Conservation (phyloP, 257 asterid genomes). For the Catharanthus roseus region DNA sequence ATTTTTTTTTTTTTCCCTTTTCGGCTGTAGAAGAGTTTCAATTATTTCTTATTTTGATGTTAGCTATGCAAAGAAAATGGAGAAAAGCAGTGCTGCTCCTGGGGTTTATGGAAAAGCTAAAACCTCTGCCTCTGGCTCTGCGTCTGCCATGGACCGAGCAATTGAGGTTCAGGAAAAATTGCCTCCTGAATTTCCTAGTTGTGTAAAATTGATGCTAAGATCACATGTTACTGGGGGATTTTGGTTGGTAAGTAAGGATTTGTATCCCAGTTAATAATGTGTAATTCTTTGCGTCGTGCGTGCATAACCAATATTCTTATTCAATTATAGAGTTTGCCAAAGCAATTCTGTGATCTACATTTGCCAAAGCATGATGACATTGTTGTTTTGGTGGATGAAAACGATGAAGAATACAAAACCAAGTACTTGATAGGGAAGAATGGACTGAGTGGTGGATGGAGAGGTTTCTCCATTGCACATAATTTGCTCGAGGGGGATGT, state of each 20-base stretch:
- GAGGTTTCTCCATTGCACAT: conserved; percentile 60
- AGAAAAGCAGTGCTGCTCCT: conserved; percentile 6
- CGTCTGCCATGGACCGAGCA: conserved; percentile 7
- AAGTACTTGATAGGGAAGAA: conserved; percentile 39
- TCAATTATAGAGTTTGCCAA: conserved; percentile 46
- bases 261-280: neutral
- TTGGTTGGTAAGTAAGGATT: conserved; percentile 1
- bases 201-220: neutral
- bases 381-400: conserved; percentile 48
- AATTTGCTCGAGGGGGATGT: conserved; percentile 59
- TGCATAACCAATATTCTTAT: neutral
- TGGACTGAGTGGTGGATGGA: conserved; percentile 69
- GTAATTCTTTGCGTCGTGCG: neutral
- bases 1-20: neutral
- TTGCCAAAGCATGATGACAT: conserved; percentile 47
- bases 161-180: neutral
- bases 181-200: neutral
- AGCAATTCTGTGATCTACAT: conserved; percentile 38
- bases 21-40: neutral
- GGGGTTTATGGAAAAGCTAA: conserved; percentile 17
- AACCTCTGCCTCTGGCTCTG: conserved; percentile 25
- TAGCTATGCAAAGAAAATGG: conserved; percentile 18
- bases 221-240: conserved; percentile 7
- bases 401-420: conserved; percentile 32
- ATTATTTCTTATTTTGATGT: neutral